Evolutionary conservation across 371 early-diverging fungal species (phyloP).

Genomic region (Mortierella sp.): DNA sequence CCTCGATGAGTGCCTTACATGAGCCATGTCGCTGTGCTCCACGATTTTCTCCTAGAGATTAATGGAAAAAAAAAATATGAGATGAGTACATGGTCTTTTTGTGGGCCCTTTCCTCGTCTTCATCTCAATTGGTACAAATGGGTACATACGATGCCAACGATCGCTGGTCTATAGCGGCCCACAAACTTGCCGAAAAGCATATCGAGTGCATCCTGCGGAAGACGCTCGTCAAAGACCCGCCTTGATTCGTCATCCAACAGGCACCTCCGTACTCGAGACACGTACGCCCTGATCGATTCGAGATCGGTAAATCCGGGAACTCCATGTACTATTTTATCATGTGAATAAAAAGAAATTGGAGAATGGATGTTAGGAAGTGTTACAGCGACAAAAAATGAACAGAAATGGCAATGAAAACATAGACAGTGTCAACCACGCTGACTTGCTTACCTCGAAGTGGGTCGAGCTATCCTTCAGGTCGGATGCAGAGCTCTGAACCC

Average conservation of each 20-base stretch:
- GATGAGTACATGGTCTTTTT: too few species aligned
- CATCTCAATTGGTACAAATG: too few species aligned
- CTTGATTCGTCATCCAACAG: slow-evolving; percentile 29
- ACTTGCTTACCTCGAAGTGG: slow-evolving; percentile 20
- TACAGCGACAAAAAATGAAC: too few species aligned
- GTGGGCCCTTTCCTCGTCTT: too few species aligned
- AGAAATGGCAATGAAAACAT: slow-evolving; percentile 3
- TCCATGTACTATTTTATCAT: too few species aligned
- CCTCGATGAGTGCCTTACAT: slow-evolving; percentile 30
- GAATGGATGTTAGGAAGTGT: too few species aligned
- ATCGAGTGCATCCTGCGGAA: slow-evolving; percentile 27
- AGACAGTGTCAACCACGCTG: background rate
- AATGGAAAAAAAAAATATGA: too few species aligned
- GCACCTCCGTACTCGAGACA: slow-evolving; percentile 28
- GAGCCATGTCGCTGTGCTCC: slow-evolving; percentile 16
- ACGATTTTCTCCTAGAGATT: slow-evolving; percentile 35
- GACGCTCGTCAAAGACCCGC: slow-evolving; percentile 19
- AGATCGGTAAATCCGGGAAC: slow-evolving; percentile 29
- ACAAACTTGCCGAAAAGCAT: slow-evolving; percentile 39
- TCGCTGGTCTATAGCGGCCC: slow-evolving; percentile 2
- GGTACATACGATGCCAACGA: too few species aligned
- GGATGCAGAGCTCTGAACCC: slow-evolving; percentile 41
- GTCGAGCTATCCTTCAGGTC: slow-evolving; percentile 40
- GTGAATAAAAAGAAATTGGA: too few species aligned
- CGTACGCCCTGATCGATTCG: slow-evolving; percentile 27